Evolutionary conservation across 208 protist genomes (phyloP).

Genomic region (Jaenimonas drosophilae): DNA sequence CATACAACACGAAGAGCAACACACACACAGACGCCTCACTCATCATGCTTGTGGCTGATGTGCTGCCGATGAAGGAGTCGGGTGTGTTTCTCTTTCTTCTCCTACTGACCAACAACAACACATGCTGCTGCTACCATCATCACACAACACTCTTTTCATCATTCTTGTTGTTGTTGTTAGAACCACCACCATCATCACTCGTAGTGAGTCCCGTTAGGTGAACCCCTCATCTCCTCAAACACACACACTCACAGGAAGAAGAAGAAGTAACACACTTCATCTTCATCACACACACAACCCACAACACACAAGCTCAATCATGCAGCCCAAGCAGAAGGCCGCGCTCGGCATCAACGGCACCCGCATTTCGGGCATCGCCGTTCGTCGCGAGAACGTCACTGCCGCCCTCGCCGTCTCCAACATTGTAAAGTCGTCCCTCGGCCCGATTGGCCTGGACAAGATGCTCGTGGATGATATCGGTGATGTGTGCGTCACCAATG

Average conservation of each 20-base stretch:
- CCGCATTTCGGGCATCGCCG: constrained; percentile 91
- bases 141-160: not conserved
- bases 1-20: too few relatives aligned
- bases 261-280: too few relatives aligned
- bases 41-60: too few relatives aligned
- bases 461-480: constrained; percentile 99
- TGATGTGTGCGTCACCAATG: constrained; percentile 99
- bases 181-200: too few relatives aligned
- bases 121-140: not conserved
- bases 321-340: constrained; percentile 84
- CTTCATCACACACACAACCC: not conserved
- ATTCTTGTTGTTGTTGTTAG: constrained; percentile 1
- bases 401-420: constrained; percentile 97
- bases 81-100: constrained; percentile 2
- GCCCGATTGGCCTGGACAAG: constrained; percentile 99
- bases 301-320: too few relatives aligned
- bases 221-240: not conserved
- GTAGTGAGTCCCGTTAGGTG: not conserved
- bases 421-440: constrained; percentile 99
- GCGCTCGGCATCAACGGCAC: constrained; percentile 92
- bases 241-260: constrained; percentile 4
- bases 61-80: too few relatives aligned
- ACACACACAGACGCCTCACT: too few relatives aligned
- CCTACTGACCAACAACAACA: not conserved
- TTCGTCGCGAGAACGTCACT: constrained; percentile 97